A percentile compares a stretch with the other conserved stretches of the same genome.
phyloP scores from a whole-genome alignment of 164 flowering plant species.

The Stephania yunnanensis region DNA sequence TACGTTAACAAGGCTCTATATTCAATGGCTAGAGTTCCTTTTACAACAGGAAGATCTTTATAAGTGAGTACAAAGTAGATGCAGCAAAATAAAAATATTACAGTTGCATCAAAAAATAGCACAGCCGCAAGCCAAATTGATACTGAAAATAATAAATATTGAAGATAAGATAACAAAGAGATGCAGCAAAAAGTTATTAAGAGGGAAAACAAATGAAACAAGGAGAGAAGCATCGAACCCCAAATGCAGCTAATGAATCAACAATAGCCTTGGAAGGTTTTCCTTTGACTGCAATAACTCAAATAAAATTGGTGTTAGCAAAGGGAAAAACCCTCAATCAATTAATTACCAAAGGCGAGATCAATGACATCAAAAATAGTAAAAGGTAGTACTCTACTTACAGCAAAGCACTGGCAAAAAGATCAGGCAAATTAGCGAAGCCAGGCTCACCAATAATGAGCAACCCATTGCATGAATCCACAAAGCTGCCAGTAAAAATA shows the following conservation, averaged over 20 bases:
- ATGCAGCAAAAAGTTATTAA: constrained; percentile 1
- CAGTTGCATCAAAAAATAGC: not conserved
- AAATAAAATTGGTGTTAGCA: constrained; percentile 2
- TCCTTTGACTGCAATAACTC: constrained; percentile 66
- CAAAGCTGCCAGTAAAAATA: constrained; percentile 41
- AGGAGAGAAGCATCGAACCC: constrained; percentile 57
- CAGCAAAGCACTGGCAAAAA: constrained; percentile 76
- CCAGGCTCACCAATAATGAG: constrained; percentile 96
- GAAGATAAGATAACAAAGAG: not conserved
- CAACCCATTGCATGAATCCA: constrained; percentile 93
- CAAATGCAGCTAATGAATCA: constrained; percentile 89
- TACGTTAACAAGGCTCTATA: not conserved
- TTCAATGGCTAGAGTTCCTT: not conserved
- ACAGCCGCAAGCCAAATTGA: not conserved
- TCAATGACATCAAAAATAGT: not conserved
- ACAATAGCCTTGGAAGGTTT: constrained; percentile 83
- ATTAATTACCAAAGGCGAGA: not conserved
- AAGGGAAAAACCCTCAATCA: not conserved
- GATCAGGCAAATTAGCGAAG: constrained; percentile 85
- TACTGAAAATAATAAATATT: not conserved
- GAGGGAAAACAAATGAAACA: constrained; percentile 3
- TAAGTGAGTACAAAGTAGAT: not conserved
- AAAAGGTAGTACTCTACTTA: constrained; percentile 33
- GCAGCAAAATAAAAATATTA: not conserved
- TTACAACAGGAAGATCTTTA: not conserved